Evolutionary conservation across 305 asterid genomes (phyloP).

Genomic region (Fraxinus velutina): DNA sequence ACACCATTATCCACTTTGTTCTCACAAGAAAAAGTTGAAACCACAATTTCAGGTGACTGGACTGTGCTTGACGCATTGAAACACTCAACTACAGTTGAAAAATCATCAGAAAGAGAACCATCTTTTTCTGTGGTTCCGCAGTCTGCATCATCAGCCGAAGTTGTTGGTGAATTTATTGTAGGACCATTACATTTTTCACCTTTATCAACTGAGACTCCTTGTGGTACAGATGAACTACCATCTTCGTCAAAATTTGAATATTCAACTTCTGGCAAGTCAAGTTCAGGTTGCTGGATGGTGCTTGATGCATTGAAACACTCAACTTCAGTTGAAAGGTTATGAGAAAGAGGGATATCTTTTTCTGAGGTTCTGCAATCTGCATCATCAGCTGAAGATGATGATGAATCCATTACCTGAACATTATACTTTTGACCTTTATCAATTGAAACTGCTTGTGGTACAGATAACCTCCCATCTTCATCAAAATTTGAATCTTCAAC

Average conservation of each 20-base stretch:
- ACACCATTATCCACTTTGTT: conserved; percentile 20
- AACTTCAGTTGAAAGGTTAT: conserved; percentile 24
- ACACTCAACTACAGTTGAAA: conserved; percentile 26
- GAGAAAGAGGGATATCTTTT: conserved; percentile 17
- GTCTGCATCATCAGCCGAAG: conserved; percentile 26
- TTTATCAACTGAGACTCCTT: conserved; percentile 19
- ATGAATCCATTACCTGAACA: conserved; percentile 23
- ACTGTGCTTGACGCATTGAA: conserved; percentile 19
- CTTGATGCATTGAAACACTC: conserved; percentile 23
- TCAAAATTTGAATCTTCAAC: conserved; percentile 25
- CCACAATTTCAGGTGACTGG: conserved; percentile 26
- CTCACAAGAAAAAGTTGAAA: conserved; percentile 25
- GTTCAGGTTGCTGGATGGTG: conserved; percentile 25
- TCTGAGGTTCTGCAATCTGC: conserved; percentile 17
- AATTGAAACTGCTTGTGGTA: conserved; percentile 14
- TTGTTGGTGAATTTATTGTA: conserved; percentile 26
- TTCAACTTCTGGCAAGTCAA: conserved; percentile 17
- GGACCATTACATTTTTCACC: conserved; percentile 11
- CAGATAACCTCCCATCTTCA: conserved; percentile 23
- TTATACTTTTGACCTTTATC: conserved; percentile 22
- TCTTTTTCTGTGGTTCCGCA: conserved; percentile 16
- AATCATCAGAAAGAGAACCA: conserved; percentile 17
- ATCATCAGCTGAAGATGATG: conserved; percentile 26
- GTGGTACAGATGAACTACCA: conserved; percentile 10
- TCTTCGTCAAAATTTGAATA: conserved; percentile 20